Evolutionary conservation across 202 grass and related monocot genomes (phyloP).

Genomic region (Miscanthus sacchariflorus): DNA sequence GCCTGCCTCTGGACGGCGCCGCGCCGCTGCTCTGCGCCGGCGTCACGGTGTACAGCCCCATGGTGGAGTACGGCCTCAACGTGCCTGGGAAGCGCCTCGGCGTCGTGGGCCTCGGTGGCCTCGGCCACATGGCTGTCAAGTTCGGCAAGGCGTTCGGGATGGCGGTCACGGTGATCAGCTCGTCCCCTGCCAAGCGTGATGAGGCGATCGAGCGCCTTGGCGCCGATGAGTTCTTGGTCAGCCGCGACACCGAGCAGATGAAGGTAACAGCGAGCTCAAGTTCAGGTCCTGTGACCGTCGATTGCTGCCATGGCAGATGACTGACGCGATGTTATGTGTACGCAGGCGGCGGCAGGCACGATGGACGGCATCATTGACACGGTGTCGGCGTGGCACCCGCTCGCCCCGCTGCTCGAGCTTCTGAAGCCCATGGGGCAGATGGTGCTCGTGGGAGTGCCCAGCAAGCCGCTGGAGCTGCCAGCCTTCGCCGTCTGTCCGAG

Average conservation of each 20-base stretch:
- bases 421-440: constrained; percentile 44
- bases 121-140: constrained; percentile 61
- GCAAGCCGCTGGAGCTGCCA: constrained; percentile 38
- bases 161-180: constrained; percentile 61
- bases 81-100: constrained; percentile 55
- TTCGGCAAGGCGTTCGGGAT: constrained; percentile 62
- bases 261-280: constrained; percentile 12
- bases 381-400: constrained; percentile 39
- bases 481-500: constrained; percentile 25
- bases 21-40: constrained; percentile 64
- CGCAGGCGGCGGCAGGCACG: constrained; percentile 17
- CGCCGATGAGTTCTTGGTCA: constrained; percentile 65
- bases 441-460: constrained; percentile 6
- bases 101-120: constrained; percentile 56
- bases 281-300: no score
- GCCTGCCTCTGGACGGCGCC: constrained; percentile 23
- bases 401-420: constrained; percentile 25
- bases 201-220: constrained; percentile 59
- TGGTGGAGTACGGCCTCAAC: constrained; percentile 52
- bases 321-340: background rate
- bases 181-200: constrained; percentile 50
- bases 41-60: constrained; percentile 55
- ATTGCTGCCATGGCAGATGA: no score
- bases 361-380: constrained; percentile 50
- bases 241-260: constrained; percentile 50